These are phyloP conservation scores for Hymenochaete sp. DNA, from an alignment of 1,284 basidiomycete genomes.

Conservation along the genomic window DNA sequence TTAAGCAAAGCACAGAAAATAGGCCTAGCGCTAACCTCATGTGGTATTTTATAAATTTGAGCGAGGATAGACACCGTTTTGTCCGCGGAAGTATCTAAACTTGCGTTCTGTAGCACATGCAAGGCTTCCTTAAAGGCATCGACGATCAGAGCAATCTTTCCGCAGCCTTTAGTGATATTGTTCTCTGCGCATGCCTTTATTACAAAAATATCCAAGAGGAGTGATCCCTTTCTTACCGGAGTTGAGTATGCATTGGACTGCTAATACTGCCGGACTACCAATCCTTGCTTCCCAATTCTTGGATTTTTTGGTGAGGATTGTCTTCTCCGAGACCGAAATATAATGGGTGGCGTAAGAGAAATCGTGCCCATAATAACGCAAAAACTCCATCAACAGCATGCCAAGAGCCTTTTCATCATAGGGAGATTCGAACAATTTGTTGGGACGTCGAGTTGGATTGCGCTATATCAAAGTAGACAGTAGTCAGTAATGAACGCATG, in stretches of 20 bases:
- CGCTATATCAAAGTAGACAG: conserved; percentile 24
- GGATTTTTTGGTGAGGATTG: conserved; percentile 30
- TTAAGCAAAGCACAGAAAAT: neutral
- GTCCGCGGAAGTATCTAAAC: neutral
- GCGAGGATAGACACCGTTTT: conserved; percentile 2
- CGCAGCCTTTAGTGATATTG: conserved; percentile 33
- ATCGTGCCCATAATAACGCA: conserved; percentile 37
- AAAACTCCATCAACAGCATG: conserved; percentile 35
- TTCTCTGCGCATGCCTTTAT: conserved; percentile 23
- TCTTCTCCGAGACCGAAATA: conserved; percentile 32
- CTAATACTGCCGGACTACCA: conserved; percentile 25
- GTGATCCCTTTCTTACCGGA: conserved; percentile 25
- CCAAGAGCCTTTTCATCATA: conserved; percentile 35
- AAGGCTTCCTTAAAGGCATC: conserved; percentile 31
- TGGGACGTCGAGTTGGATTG: conserved; percentile 33
- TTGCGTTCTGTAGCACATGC: conserved; percentile 8
- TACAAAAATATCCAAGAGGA: neutral
- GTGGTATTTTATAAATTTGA: conserved; percentile 8
- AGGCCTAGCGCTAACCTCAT: conserved; percentile 8
- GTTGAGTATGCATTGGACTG: conserved; percentile 37
- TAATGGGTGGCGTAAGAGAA: conserved; percentile 36
- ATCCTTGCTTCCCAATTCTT: conserved; percentile 29
- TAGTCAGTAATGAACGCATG: neutral
- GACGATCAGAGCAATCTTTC: conserved; percentile 28
- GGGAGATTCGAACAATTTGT: conserved; percentile 30